These are phyloP conservation scores for Amaranthus hypochondriacus DNA, from an alignment of 148 eudicot species.

Conservation along the genomic window DNA sequence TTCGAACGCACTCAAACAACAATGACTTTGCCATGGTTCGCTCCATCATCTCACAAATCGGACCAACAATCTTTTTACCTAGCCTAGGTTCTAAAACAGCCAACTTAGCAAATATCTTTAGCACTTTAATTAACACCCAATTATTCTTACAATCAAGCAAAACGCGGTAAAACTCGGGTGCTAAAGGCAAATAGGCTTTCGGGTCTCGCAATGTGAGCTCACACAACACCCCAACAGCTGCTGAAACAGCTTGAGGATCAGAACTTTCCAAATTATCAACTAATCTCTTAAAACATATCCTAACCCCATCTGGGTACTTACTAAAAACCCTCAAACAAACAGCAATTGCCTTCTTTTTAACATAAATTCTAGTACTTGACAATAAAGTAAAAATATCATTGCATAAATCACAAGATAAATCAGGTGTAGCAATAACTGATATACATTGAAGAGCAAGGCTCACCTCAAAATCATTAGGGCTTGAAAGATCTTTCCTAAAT, in stretches of 20 bases:
- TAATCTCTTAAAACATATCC: constrained; percentile 81
- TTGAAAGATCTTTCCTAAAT: constrained; percentile 68
- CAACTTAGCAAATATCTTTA: constrained; percentile 83
- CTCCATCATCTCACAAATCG: constrained; percentile 75
- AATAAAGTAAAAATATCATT: constrained; percentile 59
- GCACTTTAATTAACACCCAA: constrained; percentile 90
- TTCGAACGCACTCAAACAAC: constrained; percentile 78
- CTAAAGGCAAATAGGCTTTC: constrained; percentile 57
- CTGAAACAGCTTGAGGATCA: constrained; percentile 44
- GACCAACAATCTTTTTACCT: constrained; percentile 77
- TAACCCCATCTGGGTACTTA: constrained; percentile 68
- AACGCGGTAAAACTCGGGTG: constrained; percentile 75
- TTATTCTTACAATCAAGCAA: constrained; percentile 78
- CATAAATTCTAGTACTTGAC: constrained; percentile 40
- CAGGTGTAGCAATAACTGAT: constrained; percentile 46
- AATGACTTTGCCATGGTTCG: constrained; percentile 69
- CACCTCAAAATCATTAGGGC: constrained; percentile 51
- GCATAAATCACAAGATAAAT: constrained; percentile 67
- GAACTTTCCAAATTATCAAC: constrained; percentile 74
- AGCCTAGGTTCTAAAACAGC: constrained; percentile 77
- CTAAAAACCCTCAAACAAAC: constrained; percentile 53
- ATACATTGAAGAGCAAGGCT: constrained; percentile 59
- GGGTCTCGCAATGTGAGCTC: constrained; percentile 68
- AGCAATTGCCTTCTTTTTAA: constrained; percentile 66
- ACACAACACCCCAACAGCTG: constrained; percentile 76